Base-by-base conservation (phyloP, 495 filamentous ascomycete genomes). In the Penicillium psychrofluorescens region DNA sequence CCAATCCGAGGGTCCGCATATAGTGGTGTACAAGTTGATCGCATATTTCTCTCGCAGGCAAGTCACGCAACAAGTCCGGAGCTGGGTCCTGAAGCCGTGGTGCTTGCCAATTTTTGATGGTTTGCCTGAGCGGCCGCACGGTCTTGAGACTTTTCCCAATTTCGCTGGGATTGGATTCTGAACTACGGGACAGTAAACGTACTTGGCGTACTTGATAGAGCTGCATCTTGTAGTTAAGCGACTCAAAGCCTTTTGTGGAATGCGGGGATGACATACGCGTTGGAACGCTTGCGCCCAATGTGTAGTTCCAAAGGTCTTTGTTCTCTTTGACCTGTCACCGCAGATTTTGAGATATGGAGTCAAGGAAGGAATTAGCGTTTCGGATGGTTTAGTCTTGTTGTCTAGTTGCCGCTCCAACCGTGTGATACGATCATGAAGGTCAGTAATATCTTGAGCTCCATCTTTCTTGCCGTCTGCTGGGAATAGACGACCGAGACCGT, bases 271-370 rank as follows among this genome's bases (percentile, higher is more conserved):
- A 36, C 29, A 35, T 61, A 74, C 70, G 62, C 72, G 66, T 43
- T 58, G 45, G 30, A 62, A 60, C 1, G 48, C 51, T 39, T 62
- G 56, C 38, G 70, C 61, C 62, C 66, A 68, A 45, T 67, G 58
- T n/a, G 66, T 74, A 49, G 61, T 64, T 29, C 63, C 65, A 43
- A 71, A 60, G 7, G 68, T 32, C 29, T 68, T 67, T 8, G 61
- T 66, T 44, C 66, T 71, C 12, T 49, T 22, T 22, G 22, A 22
- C 4, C 22, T 22, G 22, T 22, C 49, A 4, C 33, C 37, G 12
- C 38, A 34, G 10, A 29, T 42, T 28, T 50, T 55, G 33, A 61
- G 27, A 6, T 45, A 55, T 13, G 49, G 49, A 13, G 32, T 32
- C 4, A 57, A 15, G 9, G 55, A 38, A 11, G 55, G 31, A 31